Conservation (phyloP, 1,284 basidiomycete species). For the Sporisorium reilianum region DNA sequence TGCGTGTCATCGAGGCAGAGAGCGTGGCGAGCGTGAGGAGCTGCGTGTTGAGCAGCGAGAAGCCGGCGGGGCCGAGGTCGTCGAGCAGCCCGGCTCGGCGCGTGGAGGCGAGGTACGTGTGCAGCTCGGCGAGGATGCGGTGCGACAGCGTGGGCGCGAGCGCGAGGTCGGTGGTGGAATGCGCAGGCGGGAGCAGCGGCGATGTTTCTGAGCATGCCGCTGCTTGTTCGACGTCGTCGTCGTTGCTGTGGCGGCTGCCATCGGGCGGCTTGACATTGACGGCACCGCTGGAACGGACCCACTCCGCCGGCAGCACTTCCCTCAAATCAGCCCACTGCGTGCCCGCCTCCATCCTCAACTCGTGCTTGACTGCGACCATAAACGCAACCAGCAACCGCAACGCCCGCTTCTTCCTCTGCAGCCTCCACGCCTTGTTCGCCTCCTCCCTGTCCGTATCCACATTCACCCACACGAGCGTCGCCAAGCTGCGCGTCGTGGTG, state of each 20-base stretch:
- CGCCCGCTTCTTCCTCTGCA: constrained; percentile 78
- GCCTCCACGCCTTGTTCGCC: constrained; percentile 70
- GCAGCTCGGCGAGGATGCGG: constrained; percentile 40
- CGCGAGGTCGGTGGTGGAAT: not conserved
- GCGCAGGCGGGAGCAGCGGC: constrained; percentile 6
- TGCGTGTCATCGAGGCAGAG: constrained; percentile 84
- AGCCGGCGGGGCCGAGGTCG: constrained; percentile 49
- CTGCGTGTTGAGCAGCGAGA: constrained; percentile 33
- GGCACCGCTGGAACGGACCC: constrained; percentile 1
- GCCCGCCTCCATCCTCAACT: constrained; percentile 74
- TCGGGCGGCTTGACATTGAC: not conserved
- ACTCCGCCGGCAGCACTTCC: constrained; percentile 32
- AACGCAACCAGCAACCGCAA: constrained; percentile 79
- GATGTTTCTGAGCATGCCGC: constrained; percentile 6
- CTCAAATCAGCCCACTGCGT: constrained; percentile 23
- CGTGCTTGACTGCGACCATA: constrained; percentile 80
- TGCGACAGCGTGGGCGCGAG: constrained; percentile 11
- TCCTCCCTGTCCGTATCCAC: constrained; percentile 70
- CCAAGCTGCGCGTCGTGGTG: constrained; percentile 75
- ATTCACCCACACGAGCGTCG: constrained; percentile 82
- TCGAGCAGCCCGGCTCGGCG: constrained; percentile 41
- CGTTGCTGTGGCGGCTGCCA: not conserved
- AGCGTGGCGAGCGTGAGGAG: constrained; percentile 80
- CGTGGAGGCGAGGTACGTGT: constrained; percentile 36
- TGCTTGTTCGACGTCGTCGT: not conserved